Percentiles rank a stretch among this genome's conserved stretches.
Evolutionary conservation across 257 asterid genomes (phyloP).

Genomic region (Capsicum chinense): DNA sequence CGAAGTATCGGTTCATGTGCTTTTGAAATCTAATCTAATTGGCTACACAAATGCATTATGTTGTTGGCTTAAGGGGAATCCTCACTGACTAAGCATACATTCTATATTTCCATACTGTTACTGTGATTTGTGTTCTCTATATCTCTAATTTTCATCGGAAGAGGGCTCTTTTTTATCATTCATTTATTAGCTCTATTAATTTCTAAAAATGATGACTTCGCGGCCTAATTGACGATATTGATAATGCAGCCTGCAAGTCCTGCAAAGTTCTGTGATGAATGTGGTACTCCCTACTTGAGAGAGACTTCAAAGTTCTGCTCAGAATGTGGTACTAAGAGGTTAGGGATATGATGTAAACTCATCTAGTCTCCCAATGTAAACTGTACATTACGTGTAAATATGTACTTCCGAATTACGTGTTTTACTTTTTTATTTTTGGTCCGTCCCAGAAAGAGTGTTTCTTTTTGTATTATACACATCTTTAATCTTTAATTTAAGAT

Average conservation of each 20-base stretch:
- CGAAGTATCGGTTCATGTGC: neutral
- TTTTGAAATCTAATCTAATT: neutral
- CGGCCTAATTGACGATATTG: neutral
- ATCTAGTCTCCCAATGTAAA: neutral
- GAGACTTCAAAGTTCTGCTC: slow-evolving; percentile 93
- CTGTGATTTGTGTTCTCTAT: neutral
- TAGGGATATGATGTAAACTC: slow-evolving; percentile 57
- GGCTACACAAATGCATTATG: neutral
- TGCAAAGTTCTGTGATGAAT: slow-evolving; percentile 91
- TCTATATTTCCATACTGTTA: neutral
- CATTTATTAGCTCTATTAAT: neutral
- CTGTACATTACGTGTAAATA: slow-evolving; percentile 27
- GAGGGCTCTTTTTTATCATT: neutral
- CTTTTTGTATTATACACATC: too few species aligned
- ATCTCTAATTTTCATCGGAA: neutral
- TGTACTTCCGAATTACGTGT: neutral
- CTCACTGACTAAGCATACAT: neutral
- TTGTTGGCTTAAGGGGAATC: neutral
- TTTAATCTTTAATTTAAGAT: too few species aligned
- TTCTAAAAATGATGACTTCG: neutral
- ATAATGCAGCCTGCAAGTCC: slow-evolving; percentile 74
- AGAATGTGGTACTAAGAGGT: slow-evolving; percentile 84
- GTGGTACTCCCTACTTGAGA: slow-evolving; percentile 80
- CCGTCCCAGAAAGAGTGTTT: too few species aligned
- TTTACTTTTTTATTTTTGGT: neutral